These are phyloP conservation scores for Dothistroma pini DNA, from an alignment of 2,329 filamentous ascomycete species.

Conservation along the genomic window DNA sequence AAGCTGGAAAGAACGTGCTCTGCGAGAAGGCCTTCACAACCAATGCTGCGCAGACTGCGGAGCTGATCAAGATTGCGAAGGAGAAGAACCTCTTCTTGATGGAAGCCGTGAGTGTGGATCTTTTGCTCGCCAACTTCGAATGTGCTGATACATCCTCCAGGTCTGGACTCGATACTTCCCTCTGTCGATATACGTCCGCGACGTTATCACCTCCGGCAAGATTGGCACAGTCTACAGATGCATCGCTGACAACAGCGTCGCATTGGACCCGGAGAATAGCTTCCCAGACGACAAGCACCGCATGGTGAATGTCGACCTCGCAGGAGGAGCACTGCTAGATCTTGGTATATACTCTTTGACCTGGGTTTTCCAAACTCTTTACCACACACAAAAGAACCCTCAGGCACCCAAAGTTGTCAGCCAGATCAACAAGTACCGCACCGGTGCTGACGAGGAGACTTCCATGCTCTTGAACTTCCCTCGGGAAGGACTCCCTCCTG, in stretches of 20 bases:
- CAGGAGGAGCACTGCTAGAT: slow-evolving; percentile 78
- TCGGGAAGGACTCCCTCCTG: slow-evolving; percentile 51
- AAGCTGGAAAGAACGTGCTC: slow-evolving; percentile 81
- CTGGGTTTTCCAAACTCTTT: slow-evolving; percentile 85
- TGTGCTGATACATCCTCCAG: slow-evolving; percentile 12
- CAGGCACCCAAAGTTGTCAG: slow-evolving; percentile 66
- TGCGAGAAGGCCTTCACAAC: slow-evolving; percentile 91
- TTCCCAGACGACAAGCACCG: slow-evolving; percentile 59
- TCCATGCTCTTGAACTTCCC: slow-evolving; percentile 75
- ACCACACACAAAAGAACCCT: slow-evolving; percentile 68
- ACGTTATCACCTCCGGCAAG: slow-evolving; percentile 56
- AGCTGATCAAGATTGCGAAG: slow-evolving; percentile 67
- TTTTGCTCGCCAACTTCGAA: not conserved
- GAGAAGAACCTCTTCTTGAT: slow-evolving; percentile 70
- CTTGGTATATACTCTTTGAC: slow-evolving; percentile 85
- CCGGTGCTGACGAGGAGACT: slow-evolving; percentile 74
- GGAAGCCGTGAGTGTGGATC: slow-evolving; percentile 49
- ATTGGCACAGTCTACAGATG: slow-evolving; percentile 57
- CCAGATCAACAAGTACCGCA: slow-evolving; percentile 67
- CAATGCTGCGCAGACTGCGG: slow-evolving; percentile 70
- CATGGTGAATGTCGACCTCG: slow-evolving; percentile 79
- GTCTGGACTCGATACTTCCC: slow-evolving; percentile 92
- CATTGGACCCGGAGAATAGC: slow-evolving; percentile 57
- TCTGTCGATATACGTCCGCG: slow-evolving; percentile 69
- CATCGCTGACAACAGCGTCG: slow-evolving; percentile 57